Percentiles rank a stretch among this genome's conserved stretches.
phyloP scores from a whole-genome alignment of 1,284 basidiomycete genomes.

The Boletellus sp. region DNA sequence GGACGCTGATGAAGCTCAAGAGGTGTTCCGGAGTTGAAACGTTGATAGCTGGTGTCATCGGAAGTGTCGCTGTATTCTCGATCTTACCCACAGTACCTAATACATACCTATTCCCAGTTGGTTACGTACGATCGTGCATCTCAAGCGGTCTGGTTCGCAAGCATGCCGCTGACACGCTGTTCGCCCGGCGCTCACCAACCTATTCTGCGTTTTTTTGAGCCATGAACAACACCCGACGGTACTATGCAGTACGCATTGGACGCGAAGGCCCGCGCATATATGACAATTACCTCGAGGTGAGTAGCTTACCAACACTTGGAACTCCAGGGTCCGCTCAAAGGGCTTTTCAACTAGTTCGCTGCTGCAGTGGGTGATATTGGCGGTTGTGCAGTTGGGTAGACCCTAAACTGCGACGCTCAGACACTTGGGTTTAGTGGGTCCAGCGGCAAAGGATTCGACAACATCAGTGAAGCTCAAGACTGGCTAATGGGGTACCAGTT shows the following conservation, averaged over 20 bases:
- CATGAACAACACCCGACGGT: conserved; percentile 25
- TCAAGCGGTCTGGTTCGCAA: conserved; percentile 5
- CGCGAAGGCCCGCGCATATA: conserved; percentile 34
- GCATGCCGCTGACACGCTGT: neutral
- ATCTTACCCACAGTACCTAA: no score
- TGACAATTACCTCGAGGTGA: conserved; percentile 25
- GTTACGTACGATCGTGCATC: neutral
- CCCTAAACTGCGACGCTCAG: conserved; percentile 11
- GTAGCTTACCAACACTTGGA: conserved; percentile 3
- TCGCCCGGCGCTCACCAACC: neutral
- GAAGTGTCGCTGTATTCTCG: no score
- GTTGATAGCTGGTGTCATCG: no score
- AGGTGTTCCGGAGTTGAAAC: conserved; percentile 12
- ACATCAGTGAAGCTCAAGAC: conserved; percentile 25
- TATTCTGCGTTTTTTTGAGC: neutral
- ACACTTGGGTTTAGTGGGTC: conserved; percentile 31
- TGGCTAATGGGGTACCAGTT: conserved; percentile 26
- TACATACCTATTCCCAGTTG: neutral
- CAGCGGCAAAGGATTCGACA: conserved; percentile 34
- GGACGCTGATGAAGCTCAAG: conserved; percentile 17
- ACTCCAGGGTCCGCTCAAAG: neutral
- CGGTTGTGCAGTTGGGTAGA: neutral
- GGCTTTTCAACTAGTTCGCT: conserved; percentile 17
- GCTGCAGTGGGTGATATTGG: conserved; percentile 21
- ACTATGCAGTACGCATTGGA: conserved; percentile 36